Evolutionary conservation across 257 asterid species (phyloP).

Genomic region (Capsicum baccatum): DNA sequence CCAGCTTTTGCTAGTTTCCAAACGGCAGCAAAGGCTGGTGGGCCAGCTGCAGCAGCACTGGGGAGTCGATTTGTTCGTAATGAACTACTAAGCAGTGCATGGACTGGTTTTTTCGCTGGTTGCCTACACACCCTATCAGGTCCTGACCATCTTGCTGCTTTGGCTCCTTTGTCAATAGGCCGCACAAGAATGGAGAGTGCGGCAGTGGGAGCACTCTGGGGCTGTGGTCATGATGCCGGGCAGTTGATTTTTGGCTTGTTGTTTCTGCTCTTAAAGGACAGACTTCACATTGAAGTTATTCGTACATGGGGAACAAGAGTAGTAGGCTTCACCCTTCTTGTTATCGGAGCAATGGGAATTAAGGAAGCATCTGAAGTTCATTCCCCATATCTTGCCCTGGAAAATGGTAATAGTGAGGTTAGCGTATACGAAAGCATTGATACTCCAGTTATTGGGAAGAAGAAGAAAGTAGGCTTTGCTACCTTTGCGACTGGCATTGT

Average conservation of each 20-base stretch:
- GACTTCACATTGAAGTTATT: constrained; percentile 87
- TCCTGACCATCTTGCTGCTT: constrained; percentile 97
- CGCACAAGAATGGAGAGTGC: constrained; percentile 88
- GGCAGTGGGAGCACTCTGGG: constrained; percentile 97
- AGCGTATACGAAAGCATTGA: constrained; percentile 51
- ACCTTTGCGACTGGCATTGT: constrained; percentile 94
- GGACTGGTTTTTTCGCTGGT: constrained; percentile 99
- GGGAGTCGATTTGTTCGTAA: constrained; percentile 52
- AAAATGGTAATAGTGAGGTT: constrained; percentile 64
- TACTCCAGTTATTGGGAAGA: constrained; percentile 61
- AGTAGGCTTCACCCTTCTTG: constrained; percentile 82
- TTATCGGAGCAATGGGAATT: constrained; percentile 93
- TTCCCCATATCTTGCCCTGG: constrained; percentile 59
- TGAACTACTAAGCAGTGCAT: constrained; percentile 82
- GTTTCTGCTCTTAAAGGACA: constrained; percentile 79
- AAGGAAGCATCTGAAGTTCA: constrained; percentile 85
- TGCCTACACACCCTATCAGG: constrained; percentile 96
- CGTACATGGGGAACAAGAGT: constrained; percentile 92
- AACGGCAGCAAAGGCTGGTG: constrained; percentile 62
- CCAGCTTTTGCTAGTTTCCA: constrained; percentile 80
- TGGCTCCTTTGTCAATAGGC: constrained; percentile 96
- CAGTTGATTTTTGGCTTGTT: constrained; percentile 81
- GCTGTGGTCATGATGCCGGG: constrained; percentile 98
- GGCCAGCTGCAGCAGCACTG: constrained; percentile 54
- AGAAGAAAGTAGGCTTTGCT: constrained; percentile 90